Evolutionary conservation across 2,329 filamentous ascomycete genomes (phyloP).

Genomic region (Cercospora citrullina): DNA sequence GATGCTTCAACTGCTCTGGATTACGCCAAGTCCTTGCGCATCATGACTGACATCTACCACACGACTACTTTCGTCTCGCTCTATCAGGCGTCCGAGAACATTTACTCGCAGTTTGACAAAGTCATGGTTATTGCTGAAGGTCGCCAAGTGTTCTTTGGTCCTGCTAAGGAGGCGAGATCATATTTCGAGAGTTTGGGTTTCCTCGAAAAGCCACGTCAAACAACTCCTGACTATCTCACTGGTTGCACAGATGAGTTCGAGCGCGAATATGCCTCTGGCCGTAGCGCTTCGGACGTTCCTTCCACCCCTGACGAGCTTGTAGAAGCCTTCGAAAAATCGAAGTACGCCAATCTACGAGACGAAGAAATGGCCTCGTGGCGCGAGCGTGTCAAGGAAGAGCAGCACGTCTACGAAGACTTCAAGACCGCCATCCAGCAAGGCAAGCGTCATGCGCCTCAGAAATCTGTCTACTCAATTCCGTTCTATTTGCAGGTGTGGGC

Average conservation of each 20-base stretch:
- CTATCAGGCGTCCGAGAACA: conserved; percentile 79
- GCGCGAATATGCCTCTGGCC: conserved; percentile 69
- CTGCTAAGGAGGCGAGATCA: conserved; percentile 62
- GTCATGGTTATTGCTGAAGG: conserved; percentile 78
- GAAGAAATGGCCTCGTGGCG: conserved; percentile 71
- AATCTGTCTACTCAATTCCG: conserved; percentile 78
- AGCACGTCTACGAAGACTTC: conserved; percentile 73
- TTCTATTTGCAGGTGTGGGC: conserved; percentile 83
- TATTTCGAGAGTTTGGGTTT: conserved; percentile 81
- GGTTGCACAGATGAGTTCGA: conserved; percentile 84
- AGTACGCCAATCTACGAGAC: conserved; percentile 57
- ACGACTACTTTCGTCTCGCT: conserved; percentile 82
- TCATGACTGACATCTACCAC: conserved; percentile 78
- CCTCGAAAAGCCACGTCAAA: conserved; percentile 71
- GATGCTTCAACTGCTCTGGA: conserved; percentile 53
- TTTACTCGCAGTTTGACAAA: conserved; percentile 81
- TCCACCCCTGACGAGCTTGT: conserved; percentile 66
- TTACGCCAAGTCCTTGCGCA: conserved; percentile 50
- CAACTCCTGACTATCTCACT: conserved; percentile 78
- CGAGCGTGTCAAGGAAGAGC: conserved; percentile 61
- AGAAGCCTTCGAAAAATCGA: conserved; percentile 68
- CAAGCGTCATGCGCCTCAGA: conserved; percentile 71
- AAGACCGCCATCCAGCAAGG: conserved; percentile 70
- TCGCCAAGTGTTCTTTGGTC: conserved; percentile 74
- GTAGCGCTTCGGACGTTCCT: conserved; percentile 65